Conservation (phyloP, 306 rosid species). For the Lathyrus aphaca region DNA sequence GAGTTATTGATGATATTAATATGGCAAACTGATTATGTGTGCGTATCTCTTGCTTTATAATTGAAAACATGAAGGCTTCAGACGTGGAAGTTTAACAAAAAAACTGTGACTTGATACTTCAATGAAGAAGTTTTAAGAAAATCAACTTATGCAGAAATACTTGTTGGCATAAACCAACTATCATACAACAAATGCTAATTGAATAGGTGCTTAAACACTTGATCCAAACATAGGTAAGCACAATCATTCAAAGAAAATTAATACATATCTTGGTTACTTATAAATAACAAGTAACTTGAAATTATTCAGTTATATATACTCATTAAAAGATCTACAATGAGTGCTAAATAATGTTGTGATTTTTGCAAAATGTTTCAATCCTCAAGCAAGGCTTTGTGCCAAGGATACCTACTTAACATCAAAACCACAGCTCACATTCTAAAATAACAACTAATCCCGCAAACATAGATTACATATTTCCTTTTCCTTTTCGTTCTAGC, state of each 20-base stretch:
- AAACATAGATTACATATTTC: slow-evolving; percentile 29
- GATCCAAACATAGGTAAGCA: neutral
- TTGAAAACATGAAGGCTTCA: too few species aligned
- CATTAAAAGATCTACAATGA: slow-evolving; percentile 6
- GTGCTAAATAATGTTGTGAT: slow-evolving; percentile 27
- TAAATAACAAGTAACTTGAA: slow-evolving; percentile 28
- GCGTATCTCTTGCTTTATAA: too few species aligned
- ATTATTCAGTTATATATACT: slow-evolving; percentile 36
- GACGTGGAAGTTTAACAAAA: too few species aligned
- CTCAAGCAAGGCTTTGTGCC: slow-evolving; percentile 30
- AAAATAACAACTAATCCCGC: slow-evolving; percentile 41
- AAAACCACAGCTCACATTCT: slow-evolving; percentile 38
- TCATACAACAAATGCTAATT: neutral
- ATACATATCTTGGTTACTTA: slow-evolving; percentile 1
- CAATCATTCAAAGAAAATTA: neutral
- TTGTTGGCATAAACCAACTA: neutral
- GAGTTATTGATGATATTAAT: too few species aligned
- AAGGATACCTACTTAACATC: slow-evolving; percentile 39
- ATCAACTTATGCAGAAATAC: neutral
- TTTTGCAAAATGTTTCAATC: slow-evolving; percentile 29
- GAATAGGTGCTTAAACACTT: neutral
- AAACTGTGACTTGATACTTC: too few species aligned
- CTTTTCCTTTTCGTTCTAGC: neutral
- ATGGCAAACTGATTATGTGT: too few species aligned
- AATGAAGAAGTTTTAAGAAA: neutral